These are phyloP conservation scores for Trametes coccinea DNA, from an alignment of 768 basidiomycete genomes.

Conservation along the genomic window DNA sequence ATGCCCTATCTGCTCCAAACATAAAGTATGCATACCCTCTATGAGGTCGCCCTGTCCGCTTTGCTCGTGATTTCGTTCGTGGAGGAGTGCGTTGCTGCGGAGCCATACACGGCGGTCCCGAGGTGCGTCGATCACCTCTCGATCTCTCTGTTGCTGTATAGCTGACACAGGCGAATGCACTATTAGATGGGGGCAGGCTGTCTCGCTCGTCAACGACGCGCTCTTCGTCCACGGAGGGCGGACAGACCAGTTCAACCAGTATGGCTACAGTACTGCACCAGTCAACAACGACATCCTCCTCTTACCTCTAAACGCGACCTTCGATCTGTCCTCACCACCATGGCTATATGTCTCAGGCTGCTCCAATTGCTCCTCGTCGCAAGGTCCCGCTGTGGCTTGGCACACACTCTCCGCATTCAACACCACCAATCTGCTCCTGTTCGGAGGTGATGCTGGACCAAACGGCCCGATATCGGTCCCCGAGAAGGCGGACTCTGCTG, in stretches of 20 bases:
- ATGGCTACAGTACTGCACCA: conserved; percentile 74
- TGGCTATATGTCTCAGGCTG: conserved; percentile 61
- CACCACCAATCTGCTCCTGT: conserved; percentile 54
- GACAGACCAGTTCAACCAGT: conserved; percentile 64
- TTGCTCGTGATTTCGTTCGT: conserved; percentile 21
- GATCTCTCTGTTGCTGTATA: neutral
- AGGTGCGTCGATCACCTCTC: conserved; percentile 18
- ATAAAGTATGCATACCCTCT: conserved; percentile 12
- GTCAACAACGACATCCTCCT: conserved; percentile 68
- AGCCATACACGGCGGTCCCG: conserved; percentile 26
- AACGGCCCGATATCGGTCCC: conserved; percentile 53
- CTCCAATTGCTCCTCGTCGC: conserved; percentile 43
- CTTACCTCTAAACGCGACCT: conserved; percentile 63
- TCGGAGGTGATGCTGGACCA: conserved; percentile 75
- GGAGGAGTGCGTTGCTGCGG: conserved; percentile 17
- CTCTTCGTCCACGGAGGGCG: conserved; percentile 82
- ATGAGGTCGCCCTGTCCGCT: conserved; percentile 1
- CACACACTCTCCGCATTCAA: conserved; percentile 74
- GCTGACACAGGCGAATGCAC: neutral
- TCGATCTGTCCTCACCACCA: conserved; percentile 61
- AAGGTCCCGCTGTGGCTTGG: conserved; percentile 73
- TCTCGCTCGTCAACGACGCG: conserved; percentile 53
- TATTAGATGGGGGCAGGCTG: conserved; percentile 83
- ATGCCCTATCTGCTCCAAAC: conserved; percentile 4
- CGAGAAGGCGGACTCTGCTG: conserved; percentile 61